Conservation (phyloP, 148 eudicot species). For the Arctostaphylos glauca region DNA sequence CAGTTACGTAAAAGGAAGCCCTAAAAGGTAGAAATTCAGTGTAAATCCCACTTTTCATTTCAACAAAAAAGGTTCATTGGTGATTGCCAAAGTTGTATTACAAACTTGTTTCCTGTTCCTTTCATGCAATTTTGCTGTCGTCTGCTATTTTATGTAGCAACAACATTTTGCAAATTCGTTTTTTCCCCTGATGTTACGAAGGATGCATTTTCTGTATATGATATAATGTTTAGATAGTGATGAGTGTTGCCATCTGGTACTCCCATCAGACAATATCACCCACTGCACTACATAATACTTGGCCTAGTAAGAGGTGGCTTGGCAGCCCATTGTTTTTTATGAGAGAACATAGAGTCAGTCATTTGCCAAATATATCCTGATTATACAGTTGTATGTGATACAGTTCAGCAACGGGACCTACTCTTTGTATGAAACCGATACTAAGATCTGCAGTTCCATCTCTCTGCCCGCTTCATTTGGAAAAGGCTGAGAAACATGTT, state of each 20-base stretch:
- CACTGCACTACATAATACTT: neutral
- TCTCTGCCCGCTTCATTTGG: slow-evolving; percentile 42
- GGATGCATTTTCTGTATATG: neutral
- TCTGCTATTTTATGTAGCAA: neutral
- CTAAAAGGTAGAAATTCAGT: neutral
- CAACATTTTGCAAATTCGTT: neutral
- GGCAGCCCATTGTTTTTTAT: neutral
- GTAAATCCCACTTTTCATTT: neutral
- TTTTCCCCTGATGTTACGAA: neutral
- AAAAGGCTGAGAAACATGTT: slow-evolving; percentile 35
- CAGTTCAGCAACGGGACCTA: slow-evolving; percentile 38
- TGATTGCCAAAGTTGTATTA: neutral
- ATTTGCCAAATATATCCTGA: neutral
- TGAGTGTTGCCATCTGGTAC: neutral
- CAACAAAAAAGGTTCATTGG: neutral
- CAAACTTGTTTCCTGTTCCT: neutral
- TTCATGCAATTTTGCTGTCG: neutral
- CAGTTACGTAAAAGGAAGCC: neutral
- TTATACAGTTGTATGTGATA: neutral
- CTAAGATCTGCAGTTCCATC: slow-evolving; percentile 49
- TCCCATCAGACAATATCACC: neutral
- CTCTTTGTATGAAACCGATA: slow-evolving; percentile 53
- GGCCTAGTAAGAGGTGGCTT: slow-evolving; percentile 4
- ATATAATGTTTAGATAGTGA: neutral
- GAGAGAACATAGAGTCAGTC: neutral